Evolutionary conservation across 352 stramenopile genomes (phyloP), one percentile per base, ranked within the genome.

Genomic region (Phytophthora vignae): DNA sequence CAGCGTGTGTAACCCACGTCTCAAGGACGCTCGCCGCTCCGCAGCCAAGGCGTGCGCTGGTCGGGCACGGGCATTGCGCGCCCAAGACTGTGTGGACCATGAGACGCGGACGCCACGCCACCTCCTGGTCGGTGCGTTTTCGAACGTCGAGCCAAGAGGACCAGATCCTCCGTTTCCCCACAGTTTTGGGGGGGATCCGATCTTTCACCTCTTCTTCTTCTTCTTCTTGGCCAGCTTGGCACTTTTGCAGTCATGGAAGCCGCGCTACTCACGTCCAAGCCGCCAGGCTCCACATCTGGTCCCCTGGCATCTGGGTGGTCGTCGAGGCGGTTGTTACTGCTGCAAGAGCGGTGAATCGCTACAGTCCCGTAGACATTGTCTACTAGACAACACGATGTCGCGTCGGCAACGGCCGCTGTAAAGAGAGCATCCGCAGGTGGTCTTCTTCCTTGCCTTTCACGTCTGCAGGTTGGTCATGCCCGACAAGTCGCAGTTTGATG

Each of bases 1-100:
- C 63, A 72, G 69, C 42, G 57, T 67, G 38, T 65, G 69, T 72
- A 74, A 69, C 60, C 60, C 54, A 36, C 27, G 25, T 40, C 49
- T 63, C 56, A 71, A 52, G 21, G 22, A n/a, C 12, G n/a, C 48
- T 17, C 48, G n/a, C n/a, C n/a, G 21, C 48, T 54, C 48, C 48
- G 12, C 48, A 17, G n/a, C 48, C 48, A 54, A 25, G 48, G 48
- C 48, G 48, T 21, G 42, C 48, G 29, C 27, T 60, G 54, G 54
- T 48, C 55, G 38, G 55, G 21, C 55, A 40, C 55, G 8, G 38
- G 48, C 42, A 49, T 49, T 49, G 42, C 42, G 42, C 17, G 42
- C n/a, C 42, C 42, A 49, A 15, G 42, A 49, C 42, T 49, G 14
- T 49, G 42, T 49, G 42, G 42, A 21, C 6, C 42, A 19, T 49